phyloP scores from a whole-genome alignment of 2,329 filamentous ascomycete genomes.

The Cercospora zeae-maydis region DNA sequence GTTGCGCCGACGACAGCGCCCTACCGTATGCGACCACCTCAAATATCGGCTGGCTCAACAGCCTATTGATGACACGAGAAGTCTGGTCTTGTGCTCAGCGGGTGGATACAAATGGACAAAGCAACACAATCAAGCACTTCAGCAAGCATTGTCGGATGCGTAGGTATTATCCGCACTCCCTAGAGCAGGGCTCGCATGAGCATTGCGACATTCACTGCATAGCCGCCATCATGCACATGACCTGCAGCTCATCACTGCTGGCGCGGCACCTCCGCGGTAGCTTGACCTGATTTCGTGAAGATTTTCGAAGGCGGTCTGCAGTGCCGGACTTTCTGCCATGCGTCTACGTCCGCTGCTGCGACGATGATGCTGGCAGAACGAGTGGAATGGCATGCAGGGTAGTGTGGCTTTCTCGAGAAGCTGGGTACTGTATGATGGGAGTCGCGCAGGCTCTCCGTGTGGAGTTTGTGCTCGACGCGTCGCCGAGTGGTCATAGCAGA shows the following conservation, averaged over 20 bases:
- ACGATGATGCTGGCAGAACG: not conserved
- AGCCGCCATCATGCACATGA: not conserved
- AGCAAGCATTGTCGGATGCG: not conserved
- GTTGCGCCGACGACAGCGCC: not conserved
- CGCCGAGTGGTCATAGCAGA: not conserved
- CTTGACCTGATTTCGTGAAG: not conserved
- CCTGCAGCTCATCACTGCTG: not conserved
- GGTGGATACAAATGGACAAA: too few relatives aligned
- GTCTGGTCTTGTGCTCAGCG: too few relatives aligned
- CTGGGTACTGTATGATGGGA: not conserved
- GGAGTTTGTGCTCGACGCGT: not conserved
- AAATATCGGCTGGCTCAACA: too few relatives aligned
- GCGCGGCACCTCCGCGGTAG: not conserved
- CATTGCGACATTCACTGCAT: not conserved
- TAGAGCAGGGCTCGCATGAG: conserved; percentile 15
- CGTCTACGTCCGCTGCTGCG: not conserved
- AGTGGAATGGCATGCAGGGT: not conserved
- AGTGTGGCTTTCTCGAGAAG: not conserved
- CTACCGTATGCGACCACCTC: too few relatives aligned
- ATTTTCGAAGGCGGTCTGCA: not conserved
- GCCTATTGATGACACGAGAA: too few relatives aligned
- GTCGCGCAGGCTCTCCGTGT: not conserved
- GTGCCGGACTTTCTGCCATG: conserved; percentile 1
- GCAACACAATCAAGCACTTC: not conserved
- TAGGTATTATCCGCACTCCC: not conserved